Conservation (phyloP, 129 eudicot species). For the Oenanthe sinensis region DNA sequence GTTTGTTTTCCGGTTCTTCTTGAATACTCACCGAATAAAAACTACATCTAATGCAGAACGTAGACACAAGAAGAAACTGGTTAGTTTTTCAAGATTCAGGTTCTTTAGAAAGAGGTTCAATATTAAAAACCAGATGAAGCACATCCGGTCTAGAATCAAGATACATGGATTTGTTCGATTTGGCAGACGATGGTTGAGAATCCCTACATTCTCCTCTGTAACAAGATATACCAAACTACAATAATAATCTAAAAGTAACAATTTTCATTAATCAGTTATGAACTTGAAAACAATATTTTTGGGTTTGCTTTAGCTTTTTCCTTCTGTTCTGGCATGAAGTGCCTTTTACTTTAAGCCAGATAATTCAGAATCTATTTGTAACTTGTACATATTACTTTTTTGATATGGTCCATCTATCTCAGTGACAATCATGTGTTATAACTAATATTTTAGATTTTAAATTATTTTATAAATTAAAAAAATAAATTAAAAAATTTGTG, state of each 20-base stretch:
- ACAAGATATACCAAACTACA: constrained; percentile 50
- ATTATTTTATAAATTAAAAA: too few species aligned
- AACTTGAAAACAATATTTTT: too few species aligned
- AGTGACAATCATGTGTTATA: too few species aligned
- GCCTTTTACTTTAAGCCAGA: too few species aligned
- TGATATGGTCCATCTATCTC: too few species aligned
- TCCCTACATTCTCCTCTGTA: constrained; percentile 55
- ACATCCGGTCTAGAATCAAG: constrained; percentile 56
- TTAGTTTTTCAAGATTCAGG: constrained; percentile 33
- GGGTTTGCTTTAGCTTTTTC: too few species aligned
- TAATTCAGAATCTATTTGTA: too few species aligned
- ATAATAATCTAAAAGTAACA: constrained; percentile 10
- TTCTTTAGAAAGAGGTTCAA: constrained; percentile 32
- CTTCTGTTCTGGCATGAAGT: too few species aligned
- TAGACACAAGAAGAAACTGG: constrained; percentile 35
- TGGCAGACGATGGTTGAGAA: constrained; percentile 50
- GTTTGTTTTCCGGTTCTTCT: background rate
- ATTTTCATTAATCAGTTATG: background rate
- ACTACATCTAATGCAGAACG: constrained; percentile 42
- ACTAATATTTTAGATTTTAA: too few species aligned
- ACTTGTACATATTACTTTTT: too few species aligned
- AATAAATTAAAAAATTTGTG: too few species aligned
- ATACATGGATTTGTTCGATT: constrained; percentile 53
- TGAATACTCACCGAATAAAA: background rate
- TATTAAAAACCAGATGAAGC: constrained; percentile 45